Evolutionary conservation across 805 yeast species (phyloP), one percentile per base, ranked within the genome.

Genomic region (Wickerhamiella spandovensis): DNA sequence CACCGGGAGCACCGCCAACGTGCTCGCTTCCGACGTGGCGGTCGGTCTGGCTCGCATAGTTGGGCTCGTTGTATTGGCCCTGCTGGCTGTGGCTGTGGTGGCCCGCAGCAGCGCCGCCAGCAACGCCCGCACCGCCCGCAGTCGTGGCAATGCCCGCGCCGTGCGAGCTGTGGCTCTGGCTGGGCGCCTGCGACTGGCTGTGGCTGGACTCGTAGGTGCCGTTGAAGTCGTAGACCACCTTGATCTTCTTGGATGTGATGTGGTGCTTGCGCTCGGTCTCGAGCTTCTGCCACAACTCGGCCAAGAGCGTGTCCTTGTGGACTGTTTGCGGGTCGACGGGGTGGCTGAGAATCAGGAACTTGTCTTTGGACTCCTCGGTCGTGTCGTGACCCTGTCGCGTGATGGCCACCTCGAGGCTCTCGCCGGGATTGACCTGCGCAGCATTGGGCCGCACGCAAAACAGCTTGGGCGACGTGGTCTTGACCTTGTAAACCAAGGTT

Each of bases 361-460:
- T 92, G 69, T 92, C 97, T 66, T 81, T 84, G 68, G 95, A 84
- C 67, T 81, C 82, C 69, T 75, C 78, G 2, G 78, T 71, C 48
- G 94, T 89, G 53, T 85, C 90, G 60, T 79, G 79, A 15, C 95
- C 95, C 68, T 89, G 89, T 55, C 87, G 79, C 60, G 87, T 86
- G 60, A 92, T 64, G 45, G 89, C 77, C 48, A 92, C 84, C 50
- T 83, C 78, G 48, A 81, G 68, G 22, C 80, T 66, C 56, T 77
- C 76, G 35, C 94, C 92, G 13, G 97, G 89, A 25, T 72, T 73
- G 51, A 92, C 72, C 35, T 82, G 66, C 15, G 92, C 79, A 53
- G 97, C 90, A 67, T 89, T 92, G 55, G 98, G 98, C 70, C 96
- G 82, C 48, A 92, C 97, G 67, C 95, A 86, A 73, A 89, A 76